Base-by-base conservation (phyloP, 2,329 filamentous ascomycete genomes). In the Botrytis byssoidea region DNA sequence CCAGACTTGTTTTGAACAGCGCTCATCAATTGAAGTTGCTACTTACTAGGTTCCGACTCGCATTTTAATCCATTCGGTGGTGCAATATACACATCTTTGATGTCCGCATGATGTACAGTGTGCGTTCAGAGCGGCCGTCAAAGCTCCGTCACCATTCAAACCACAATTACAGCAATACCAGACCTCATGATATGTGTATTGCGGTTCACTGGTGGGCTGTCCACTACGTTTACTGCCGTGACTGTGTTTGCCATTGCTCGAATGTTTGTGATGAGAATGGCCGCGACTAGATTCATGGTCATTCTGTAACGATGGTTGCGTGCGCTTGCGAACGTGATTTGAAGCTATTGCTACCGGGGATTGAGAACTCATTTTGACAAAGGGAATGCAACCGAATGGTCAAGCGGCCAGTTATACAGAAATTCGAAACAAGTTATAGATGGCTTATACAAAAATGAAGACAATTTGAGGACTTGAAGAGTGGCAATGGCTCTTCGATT, bases 141-240 rank as follows among this genome's bases (percentile, higher is more conserved):
- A 18, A 22, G 51, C 22, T 10, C 51, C 71, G 7, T 72, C 48
- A 1, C 63, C 20, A 37, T 46, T 14, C 16, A 22, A 6, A 63
- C 57, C 42, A 29, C 69, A 64, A 3, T 25, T 22, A 32, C 63
- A 72, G 55, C 63, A 72, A 29, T 68, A 72, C 51, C 63, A 72
- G 25, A 72, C 18, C 55, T 68, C 29, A 35, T 61, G 40, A 22
- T 35, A 29, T 18, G 1, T 1, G 70, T 37, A 44, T n/a, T 37
- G n/a, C 29, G 29, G 61, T 25, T 72, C 22, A n/a, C 35, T 32
- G 4, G 66, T 18, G 60, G 16, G 51, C 37, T 59, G 55, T 18
- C 37, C 25, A 40, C 29, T 29, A 35, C 51, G 7, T 48, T 42
- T 46, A 5, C 22, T 29, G 55, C n/a, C 9, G n/a, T 55, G 22